Evolutionary conservation across 202 grass and related monocot genomes (phyloP), one percentile per base, ranked within the genome.

Genomic region (Brachypodium distachyon): DNA sequence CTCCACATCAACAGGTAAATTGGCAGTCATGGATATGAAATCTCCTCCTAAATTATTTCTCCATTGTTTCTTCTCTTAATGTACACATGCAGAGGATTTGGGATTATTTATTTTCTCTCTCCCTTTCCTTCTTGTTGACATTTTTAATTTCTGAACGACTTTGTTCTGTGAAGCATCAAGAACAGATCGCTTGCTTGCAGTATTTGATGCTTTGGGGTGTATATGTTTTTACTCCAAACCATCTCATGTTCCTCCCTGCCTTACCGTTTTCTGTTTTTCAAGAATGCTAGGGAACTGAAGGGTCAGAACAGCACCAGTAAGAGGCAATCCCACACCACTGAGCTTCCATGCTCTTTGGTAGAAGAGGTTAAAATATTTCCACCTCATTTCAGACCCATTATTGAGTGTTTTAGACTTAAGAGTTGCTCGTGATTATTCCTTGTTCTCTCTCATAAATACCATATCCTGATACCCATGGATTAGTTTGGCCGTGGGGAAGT

Each of bases 341-440:
- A 81, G 53, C 44, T 78, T 22, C 83, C 88, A n/a, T 81, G 51
- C 76, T 89, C 92, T 54, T 83, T 95, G 42, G 86, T 68, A 61
- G 79, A 84, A 70, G 92, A 99, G 92, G 92, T 98, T 79, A 75
- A 38, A 26, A n/a, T 17, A 25, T 71, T 41, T 25, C 16, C 0
- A 37, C n/a, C 26, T 48, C 48, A 12, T 86, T 52, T 22, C 46
- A 38, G 5, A 33, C 46, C n/a, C 46, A 12, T 63, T 13, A 18
- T 6, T 21, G 76, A 2, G 12, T 37, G 28, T 47, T 73, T 64
- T 52, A 7, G 9, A 10, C 49, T 23, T 52, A 11, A 18, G 9
- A 79, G 42, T 23, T 36, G 33, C 13, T 63, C 34, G 22, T 12
- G 18, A 19, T 63, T 5, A 1, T 12, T 44, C 9, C 3, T 17